Evolutionary conservation across 768 basidiomycete species (phyloP).

Genomic region (Tricholoma bakamatsutake): DNA sequence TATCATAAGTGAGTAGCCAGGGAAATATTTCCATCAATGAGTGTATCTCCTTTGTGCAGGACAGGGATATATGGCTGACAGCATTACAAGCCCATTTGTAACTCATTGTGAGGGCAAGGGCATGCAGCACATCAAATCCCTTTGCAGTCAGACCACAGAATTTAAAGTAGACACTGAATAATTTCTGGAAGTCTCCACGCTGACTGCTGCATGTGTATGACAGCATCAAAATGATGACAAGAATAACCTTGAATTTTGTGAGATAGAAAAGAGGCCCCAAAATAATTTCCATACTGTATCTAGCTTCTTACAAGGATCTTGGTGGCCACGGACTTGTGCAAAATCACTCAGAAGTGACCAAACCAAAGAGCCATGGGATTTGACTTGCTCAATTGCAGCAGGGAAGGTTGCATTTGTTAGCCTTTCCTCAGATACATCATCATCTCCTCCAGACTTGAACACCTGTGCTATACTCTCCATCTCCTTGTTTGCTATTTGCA

Average conservation of each 20-base stretch:
- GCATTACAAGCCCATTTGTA: constrained; percentile 28
- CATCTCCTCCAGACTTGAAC: too few species aligned
- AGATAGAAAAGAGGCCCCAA: too few species aligned
- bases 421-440: too few species aligned
- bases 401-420: too few species aligned
- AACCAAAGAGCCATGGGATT: constrained; percentile 7
- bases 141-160: constrained; percentile 30
- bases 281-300: constrained; percentile 21
- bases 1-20: constrained; percentile 31
- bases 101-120: constrained; percentile 33
- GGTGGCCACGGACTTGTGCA: neutral
- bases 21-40: constrained; percentile 18
- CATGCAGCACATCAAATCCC: constrained; percentile 30
- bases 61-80: constrained; percentile 19
- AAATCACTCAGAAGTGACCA: constrained; percentile 9
- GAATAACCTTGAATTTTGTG: neutral
- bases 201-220: constrained; percentile 23
- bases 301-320: constrained; percentile 12
- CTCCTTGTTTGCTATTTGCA: too few species aligned
- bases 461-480: too few species aligned
- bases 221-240: constrained; percentile 13
- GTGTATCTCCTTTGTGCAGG: constrained; percentile 18
- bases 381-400: too few species aligned
- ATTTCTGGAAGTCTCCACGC: constrained; percentile 21
- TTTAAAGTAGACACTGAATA: constrained; percentile 32